Evolutionary conservation across 2,329 filamentous ascomycete genomes (phyloP).

Genomic region (Xylogone sp.): DNA sequence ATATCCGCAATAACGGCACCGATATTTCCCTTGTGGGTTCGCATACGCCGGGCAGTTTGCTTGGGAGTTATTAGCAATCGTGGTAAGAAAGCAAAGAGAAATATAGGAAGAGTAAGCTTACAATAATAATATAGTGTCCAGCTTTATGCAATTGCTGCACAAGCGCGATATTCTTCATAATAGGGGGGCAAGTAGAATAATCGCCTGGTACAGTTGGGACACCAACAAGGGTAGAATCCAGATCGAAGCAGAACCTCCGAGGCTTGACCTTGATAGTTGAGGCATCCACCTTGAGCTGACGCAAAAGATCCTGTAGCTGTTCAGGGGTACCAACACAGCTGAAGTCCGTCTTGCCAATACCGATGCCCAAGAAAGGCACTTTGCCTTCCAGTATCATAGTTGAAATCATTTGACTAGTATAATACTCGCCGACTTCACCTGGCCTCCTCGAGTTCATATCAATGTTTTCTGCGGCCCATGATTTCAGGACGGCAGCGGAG

Average conservation of each 20-base stretch:
- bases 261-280: conserved; percentile 18
- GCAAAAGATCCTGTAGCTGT: conserved; percentile 25
- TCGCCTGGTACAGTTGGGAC: conserved; percentile 23
- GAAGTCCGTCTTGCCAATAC: conserved; percentile 20
- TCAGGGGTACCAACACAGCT: conserved; percentile 26
- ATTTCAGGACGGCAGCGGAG: conserved; percentile 18
- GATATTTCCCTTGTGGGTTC: conserved; percentile 25
- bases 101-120: too few species aligned
- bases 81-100: too few species aligned
- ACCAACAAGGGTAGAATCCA: conserved; percentile 28
- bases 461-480: conserved; percentile 20
- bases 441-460: conserved; percentile 15
- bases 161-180: conserved; percentile 24
- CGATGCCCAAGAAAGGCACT: conserved; percentile 22
- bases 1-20: conserved; percentile 25
- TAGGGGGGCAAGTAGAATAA: conserved; percentile 28
- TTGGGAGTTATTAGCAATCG: neutral
- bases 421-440: conserved; percentile 24
- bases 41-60: conserved; percentile 27
- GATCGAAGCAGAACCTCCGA: conserved; percentile 29
- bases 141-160: conserved; percentile 26
- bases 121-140: conserved; percentile 28
- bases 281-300: conserved; percentile 19
- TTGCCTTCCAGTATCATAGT: conserved; percentile 20
- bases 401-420: conserved; percentile 23